Base-by-base conservation (phyloP, 306 rosid genomes). In the Malus fusca region DNA sequence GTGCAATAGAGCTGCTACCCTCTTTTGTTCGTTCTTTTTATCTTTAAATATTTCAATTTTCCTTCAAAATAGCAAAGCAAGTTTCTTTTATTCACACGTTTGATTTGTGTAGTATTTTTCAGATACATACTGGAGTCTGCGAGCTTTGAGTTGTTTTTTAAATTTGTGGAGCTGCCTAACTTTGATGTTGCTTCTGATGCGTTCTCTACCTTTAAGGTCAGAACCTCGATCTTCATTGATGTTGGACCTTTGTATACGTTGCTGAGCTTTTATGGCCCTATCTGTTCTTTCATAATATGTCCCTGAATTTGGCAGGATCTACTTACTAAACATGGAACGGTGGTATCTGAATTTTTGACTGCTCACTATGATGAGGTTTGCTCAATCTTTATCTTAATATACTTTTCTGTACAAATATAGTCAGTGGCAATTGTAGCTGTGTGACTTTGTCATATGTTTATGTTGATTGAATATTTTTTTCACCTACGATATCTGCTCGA, bases 141-240 rank as follows among this genome's bases (percentile, higher is more conserved):
- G 73, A 83, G 97, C 86, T 92, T 92, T 83, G 92, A 75, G 85
- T 72, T 95, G 91, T 95, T 95, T 87, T 95, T 89, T 83, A 95
- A 95, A 83, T 95, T 85, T 78, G 97, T 92, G 80, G 99, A 92
- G 85, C 81, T 89, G 81, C 97, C 96, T 46, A 90, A 77, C 87
- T 92, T 95, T 78, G 99, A 95, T 80, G 92, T 90, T 78, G 93
- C 99, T 69, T 90, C 97, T 55, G 97, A 95, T 82, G 99, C 99
- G 21, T 95, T 92, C 86, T 90, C 96, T 71, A 95, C 99, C 51
- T 95, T 95, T 77, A 92, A 95, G 99, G 99, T 92, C 52, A 72
- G 87, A 80, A 68, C 74, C 69, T 43, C 18, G 51, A 61, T 56
- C 74, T 65, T 30, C 67, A 62, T 33, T 33, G 28, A n/a, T 48